Conservation (phyloP, 768 basidiomycete genomes). For the Amanita polypyramis region DNA sequence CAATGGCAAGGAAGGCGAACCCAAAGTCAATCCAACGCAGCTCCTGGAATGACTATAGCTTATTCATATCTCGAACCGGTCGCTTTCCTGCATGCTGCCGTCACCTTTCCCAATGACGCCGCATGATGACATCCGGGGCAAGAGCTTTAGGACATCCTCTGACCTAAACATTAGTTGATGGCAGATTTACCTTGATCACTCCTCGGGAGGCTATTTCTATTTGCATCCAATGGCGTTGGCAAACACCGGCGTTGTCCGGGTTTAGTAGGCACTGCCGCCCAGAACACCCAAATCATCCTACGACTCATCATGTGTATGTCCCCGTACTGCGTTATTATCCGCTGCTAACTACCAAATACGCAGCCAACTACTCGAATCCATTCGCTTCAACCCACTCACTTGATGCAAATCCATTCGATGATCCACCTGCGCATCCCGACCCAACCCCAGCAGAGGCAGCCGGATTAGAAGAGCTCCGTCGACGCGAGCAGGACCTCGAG, state of each 20-base stretch:
- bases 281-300: neutral
- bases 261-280: neutral
- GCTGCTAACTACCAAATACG: slow-evolving; percentile 9
- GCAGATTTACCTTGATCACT: neutral
- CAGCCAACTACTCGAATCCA: slow-evolving; percentile 53
- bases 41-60: neutral
- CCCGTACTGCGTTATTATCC: neutral
- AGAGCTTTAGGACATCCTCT: slow-evolving; percentile 2
- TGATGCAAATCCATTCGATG: slow-evolving; percentile 85
- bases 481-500: slow-evolving; percentile 74
- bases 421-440: slow-evolving; percentile 44
- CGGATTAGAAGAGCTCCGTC: slow-evolving; percentile 55
- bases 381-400: slow-evolving; percentile 81
- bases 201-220: slow-evolving; percentile 1
- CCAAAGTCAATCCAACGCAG: neutral
- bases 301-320: slow-evolving; percentile 24
- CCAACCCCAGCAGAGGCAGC: slow-evolving; percentile 24
- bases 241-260: slow-evolving; percentile 17
- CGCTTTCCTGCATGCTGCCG: neutral
- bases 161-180: slow-evolving; percentile 3
- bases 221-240: slow-evolving; percentile 4
- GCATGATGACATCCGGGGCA: slow-evolving; percentile 2
- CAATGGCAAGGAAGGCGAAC: slow-evolving; percentile 12
- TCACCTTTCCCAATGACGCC: neutral
- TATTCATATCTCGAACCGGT: slow-evolving; percentile 1